These are phyloP conservation scores for Aspergillus aculeatinus DNA, from an alignment of 2,329 filamentous ascomycete genomes.

Conservation along the genomic window DNA sequence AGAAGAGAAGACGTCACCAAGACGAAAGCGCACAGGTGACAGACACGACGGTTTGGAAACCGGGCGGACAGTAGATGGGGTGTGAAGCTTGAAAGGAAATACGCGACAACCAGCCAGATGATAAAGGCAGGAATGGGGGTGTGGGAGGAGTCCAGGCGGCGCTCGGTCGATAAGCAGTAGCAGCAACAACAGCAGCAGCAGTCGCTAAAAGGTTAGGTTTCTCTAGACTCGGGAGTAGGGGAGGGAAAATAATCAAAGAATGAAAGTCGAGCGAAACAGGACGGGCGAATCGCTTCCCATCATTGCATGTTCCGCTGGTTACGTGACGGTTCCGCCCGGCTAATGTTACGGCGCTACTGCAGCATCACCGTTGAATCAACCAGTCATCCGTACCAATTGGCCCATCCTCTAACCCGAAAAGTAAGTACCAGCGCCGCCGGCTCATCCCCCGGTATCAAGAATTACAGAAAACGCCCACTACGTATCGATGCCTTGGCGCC, in stretches of 20 bases:
- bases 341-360: constrained; percentile 11
- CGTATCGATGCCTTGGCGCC: constrained; percentile 20
- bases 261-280: constrained; percentile 11
- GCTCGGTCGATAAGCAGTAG: constrained; percentile 10
- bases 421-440: constrained; percentile 10
- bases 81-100: background rate
- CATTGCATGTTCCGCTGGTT: background rate
- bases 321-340: constrained; percentile 12
- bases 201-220: background rate
- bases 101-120: constrained; percentile 16
- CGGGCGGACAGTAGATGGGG: constrained; percentile 12
- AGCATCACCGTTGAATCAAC: background rate
- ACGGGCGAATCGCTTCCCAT: constrained; percentile 12
- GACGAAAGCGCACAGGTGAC: constrained; percentile 14
- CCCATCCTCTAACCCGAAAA: background rate
- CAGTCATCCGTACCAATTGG: background rate
- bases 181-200: background rate
- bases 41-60: constrained; percentile 6
- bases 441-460: constrained; percentile 22
- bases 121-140: constrained; percentile 7
- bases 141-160: constrained; percentile 1
- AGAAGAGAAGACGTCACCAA: constrained; percentile 24
- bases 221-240: constrained; percentile 9
- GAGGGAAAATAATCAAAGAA: constrained; percentile 20
- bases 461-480: constrained; percentile 1